A percentile compares a stretch with the other conserved stretches of the same genome.
These are phyloP conservation scores for Botryotinia globosa DNA, from an alignment of 2,329 filamentous ascomycete species.

Conservation along the genomic window DNA sequence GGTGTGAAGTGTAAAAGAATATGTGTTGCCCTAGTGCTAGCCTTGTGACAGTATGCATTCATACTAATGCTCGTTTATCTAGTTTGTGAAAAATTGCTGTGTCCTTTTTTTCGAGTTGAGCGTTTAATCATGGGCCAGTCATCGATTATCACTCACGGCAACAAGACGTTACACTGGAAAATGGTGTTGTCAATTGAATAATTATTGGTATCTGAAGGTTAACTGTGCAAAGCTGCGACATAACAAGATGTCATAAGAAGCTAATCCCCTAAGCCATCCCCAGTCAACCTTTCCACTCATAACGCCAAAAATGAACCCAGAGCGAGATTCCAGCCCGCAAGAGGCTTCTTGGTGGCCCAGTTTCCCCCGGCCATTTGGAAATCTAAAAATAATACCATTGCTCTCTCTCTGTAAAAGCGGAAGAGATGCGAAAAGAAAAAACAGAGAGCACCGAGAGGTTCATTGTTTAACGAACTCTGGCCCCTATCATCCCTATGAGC, in stretches of 20 bases:
- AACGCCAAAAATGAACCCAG: too few relatives aligned
- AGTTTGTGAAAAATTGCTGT: fast-evolving
- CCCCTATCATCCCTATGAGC: too few relatives aligned
- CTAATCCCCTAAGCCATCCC: background rate
- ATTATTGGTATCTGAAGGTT: background rate
- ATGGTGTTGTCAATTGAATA: background rate
- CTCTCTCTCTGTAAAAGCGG: background rate
- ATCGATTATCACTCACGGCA: background rate
- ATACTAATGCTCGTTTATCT: background rate
- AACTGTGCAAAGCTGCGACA: background rate
- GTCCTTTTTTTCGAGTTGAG: background rate
- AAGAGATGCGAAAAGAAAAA: background rate
- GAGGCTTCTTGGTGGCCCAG: background rate
- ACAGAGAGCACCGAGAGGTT: too few relatives aligned
- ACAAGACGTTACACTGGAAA: background rate
- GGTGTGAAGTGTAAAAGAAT: too few relatives aligned
- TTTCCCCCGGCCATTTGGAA: too few relatives aligned
- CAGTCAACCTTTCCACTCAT: too few relatives aligned
- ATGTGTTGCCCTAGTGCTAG: background rate
- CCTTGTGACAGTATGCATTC: background rate
- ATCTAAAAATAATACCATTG: background rate
- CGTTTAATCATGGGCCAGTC: background rate
- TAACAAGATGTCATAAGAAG: too few relatives aligned
- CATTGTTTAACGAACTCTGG: background rate
- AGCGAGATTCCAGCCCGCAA: too few relatives aligned